These are phyloP conservation scores for Zasmidium citrigriseum DNA, from an alignment of 2,329 filamentous ascomycete genomes.

Conservation along the genomic window DNA sequence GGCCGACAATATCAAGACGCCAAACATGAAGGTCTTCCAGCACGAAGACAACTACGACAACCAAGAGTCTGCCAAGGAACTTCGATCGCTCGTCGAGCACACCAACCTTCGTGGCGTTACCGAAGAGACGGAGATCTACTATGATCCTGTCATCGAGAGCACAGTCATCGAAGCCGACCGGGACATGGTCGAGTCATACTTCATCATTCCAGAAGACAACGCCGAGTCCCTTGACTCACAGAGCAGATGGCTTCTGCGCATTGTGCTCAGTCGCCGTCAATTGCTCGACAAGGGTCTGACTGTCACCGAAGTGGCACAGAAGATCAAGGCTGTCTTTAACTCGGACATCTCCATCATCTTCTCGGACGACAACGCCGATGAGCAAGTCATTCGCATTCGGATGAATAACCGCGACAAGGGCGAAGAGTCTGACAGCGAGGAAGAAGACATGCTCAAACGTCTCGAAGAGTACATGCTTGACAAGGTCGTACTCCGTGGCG, in stretches of 20 bases:
- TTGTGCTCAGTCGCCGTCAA: constrained; percentile 90
- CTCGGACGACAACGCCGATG: constrained; percentile 96
- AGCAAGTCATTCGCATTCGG: constrained; percentile 90
- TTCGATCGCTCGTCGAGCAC: constrained; percentile 90
- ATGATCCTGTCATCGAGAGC: constrained; percentile 83
- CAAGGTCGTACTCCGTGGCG: constrained; percentile 85
- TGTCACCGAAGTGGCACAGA: constrained; percentile 85
- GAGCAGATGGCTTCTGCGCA: constrained; percentile 92
- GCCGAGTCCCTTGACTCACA: constrained; percentile 61
- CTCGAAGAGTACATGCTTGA: constrained; percentile 90
- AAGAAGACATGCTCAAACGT: constrained; percentile 92
- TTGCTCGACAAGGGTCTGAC: constrained; percentile 91
- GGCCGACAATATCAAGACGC: constrained; percentile 97
- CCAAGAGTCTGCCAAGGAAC: constrained; percentile 78
- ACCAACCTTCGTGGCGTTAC: constrained; percentile 91
- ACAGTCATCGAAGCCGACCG: constrained; percentile 85
- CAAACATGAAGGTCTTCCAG: constrained; percentile 92
- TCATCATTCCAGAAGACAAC: constrained; percentile 84
- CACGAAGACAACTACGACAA: constrained; percentile 60
- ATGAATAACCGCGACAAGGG: constrained; percentile 60
- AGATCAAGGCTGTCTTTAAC: constrained; percentile 86
- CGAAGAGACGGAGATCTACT: constrained; percentile 92
- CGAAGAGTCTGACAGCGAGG: constrained; percentile 64
- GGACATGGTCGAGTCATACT: constrained; percentile 97
- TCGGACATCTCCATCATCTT: constrained; percentile 89